Conservation (phyloP, 441 rosid species). For the Erodium trifolium region DNA sequence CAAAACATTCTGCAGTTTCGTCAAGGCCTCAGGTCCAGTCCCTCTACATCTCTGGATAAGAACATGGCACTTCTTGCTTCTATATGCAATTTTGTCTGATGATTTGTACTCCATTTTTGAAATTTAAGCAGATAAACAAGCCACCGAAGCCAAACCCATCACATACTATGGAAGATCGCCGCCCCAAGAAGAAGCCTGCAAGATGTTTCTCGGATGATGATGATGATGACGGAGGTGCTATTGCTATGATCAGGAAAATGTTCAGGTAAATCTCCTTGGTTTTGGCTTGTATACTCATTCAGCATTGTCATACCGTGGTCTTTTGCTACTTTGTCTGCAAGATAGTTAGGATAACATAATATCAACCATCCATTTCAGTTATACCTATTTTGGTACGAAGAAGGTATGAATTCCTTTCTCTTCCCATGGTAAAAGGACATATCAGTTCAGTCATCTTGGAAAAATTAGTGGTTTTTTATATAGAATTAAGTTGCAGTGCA, state of each 20-base stretch:
- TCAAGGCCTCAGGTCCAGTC: conserved; percentile 47
- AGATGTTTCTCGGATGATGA: conserved; percentile 31
- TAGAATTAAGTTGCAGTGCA: neutral
- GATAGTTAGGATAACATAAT: too few species aligned
- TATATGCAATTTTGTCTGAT: conserved; percentile 1
- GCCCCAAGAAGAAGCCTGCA: conserved; percentile 51
- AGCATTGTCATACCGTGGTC: neutral
- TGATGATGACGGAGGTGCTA: conserved; percentile 30
- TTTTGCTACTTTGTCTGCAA: too few species aligned
- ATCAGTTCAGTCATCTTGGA: neutral
- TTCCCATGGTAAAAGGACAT: neutral
- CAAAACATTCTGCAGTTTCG: conserved; percentile 35
- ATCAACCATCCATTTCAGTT: neutral
- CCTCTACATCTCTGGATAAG: neutral
- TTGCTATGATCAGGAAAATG: conserved; percentile 55
- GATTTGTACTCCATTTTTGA: neutral
- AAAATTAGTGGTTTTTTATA: neutral
- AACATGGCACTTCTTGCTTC: neutral
- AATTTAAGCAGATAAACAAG: conserved; percentile 35
- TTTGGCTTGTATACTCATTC: neutral
- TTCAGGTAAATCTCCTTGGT: conserved; percentile 35
- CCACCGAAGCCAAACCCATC: conserved; percentile 43
- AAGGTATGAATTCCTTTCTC: neutral
- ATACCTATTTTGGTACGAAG: neutral
- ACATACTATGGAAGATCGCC: conserved; percentile 30